Evolutionary conservation across 495 filamentous ascomycete genomes (phyloP).

Genomic region (Lasiosphaeris hirsuta): DNA sequence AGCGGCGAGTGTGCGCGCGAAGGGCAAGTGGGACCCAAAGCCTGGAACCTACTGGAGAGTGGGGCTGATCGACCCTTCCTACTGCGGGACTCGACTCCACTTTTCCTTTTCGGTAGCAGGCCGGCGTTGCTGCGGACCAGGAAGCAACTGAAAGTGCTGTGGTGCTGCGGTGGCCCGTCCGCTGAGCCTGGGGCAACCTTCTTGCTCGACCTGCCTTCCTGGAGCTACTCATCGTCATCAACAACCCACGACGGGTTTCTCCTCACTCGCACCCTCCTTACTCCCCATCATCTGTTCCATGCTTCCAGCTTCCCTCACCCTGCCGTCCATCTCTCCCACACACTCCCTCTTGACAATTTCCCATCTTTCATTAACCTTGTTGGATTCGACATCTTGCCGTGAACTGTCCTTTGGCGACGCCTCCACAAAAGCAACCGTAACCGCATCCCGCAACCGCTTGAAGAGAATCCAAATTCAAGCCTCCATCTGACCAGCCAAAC

Average conservation of each 20-base stretch:
- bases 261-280: constrained; percentile 30
- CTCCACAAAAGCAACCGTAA: constrained; percentile 21
- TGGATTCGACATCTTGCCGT: constrained; percentile 25
- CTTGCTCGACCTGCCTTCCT: constrained; percentile 16
- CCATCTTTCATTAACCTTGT: constrained; percentile 36
- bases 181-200: constrained; percentile 18
- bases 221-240: constrained; percentile 25
- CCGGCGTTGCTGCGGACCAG: constrained; percentile 17
- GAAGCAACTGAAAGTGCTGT: constrained; percentile 1
- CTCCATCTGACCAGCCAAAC: constrained; percentile 1
- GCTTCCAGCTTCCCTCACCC: constrained; percentile 20
- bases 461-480: constrained; percentile 2
- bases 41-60: no score
- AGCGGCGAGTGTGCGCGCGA: no score
- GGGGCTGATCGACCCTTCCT: no score
- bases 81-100: constrained; percentile 12
- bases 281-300: constrained; percentile 11
- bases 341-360: constrained; percentile 31
- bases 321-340: constrained; percentile 23
- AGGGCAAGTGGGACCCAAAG: no score
- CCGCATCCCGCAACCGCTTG: not conserved
- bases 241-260: constrained; percentile 18
- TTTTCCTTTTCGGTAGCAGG: constrained; percentile 14
- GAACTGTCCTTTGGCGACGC: constrained; percentile 28
- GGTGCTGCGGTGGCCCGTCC: constrained; percentile 1